Percentiles rank a stretch among this genome's conserved stretches.
phyloP scores from a whole-genome alignment of 1,139 yeast species.

The Pichia sp. region DNA sequence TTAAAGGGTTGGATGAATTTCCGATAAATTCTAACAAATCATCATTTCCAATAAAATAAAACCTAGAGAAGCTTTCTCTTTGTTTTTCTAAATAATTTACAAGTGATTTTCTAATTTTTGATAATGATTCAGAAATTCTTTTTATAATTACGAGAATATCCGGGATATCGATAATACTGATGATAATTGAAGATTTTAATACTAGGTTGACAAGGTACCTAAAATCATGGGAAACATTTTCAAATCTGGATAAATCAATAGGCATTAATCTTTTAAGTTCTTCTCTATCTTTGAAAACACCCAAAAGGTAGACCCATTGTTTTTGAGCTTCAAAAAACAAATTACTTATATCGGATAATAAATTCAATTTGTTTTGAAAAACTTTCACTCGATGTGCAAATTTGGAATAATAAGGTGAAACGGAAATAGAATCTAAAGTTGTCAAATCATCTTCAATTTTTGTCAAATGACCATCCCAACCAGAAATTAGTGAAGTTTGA shows the following conservation, averaged over 20 bases:
- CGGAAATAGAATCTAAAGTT: slow-evolving; percentile 63
- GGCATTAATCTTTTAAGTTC: slow-evolving; percentile 65
- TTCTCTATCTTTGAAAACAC: slow-evolving; percentile 57
- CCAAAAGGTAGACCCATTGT: slow-evolving; percentile 85
- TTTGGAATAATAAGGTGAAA: slow-evolving; percentile 55
- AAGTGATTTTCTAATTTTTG: slow-evolving; percentile 58
- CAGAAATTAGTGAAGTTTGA: slow-evolving; percentile 52
- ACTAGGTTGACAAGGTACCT: slow-evolving; percentile 46
- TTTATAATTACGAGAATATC: slow-evolving; percentile 46
- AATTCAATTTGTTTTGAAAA: slow-evolving; percentile 53
- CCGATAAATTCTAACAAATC: slow-evolving; percentile 83
- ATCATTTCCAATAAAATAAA: slow-evolving; percentile 86
- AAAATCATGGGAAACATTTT: slow-evolving; percentile 58
- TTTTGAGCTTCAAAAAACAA: slow-evolving; percentile 80
- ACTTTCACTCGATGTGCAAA: slow-evolving; percentile 56
- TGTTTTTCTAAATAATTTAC: slow-evolving; percentile 78
- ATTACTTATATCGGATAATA: slow-evolving; percentile 50
- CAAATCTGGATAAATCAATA: slow-evolving; percentile 62
- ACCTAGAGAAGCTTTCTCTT: slow-evolving; percentile 70
- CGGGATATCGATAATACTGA: slow-evolving; percentile 53
- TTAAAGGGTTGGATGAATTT: slow-evolving; percentile 42
- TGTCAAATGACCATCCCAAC: slow-evolving; percentile 63
- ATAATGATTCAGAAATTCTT: slow-evolving; percentile 50
- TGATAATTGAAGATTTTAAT: slow-evolving; percentile 44
- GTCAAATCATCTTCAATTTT: slow-evolving; percentile 56